A percentile compares a stretch with the other conserved stretches of the same genome.
These are phyloP conservation scores for Phytophthora pseudosyringae DNA, from an alignment of 352 stramenopile species.

Conservation along the genomic window DNA sequence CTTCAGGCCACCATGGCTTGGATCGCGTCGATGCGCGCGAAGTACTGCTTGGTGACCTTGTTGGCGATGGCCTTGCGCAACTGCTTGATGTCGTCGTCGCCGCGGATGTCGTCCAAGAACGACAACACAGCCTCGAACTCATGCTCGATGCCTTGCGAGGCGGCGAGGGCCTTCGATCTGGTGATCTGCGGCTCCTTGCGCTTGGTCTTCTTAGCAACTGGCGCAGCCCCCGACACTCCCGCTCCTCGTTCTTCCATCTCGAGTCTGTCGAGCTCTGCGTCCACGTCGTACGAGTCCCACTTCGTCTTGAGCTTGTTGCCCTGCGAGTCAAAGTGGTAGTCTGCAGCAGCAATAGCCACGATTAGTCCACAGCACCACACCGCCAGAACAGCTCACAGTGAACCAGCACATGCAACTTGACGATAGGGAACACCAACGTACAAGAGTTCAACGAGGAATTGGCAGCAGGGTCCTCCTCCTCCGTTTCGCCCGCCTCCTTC, in stretches of 20 bases:
- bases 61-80: conserved; percentile 71
- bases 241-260: conserved; percentile 56
- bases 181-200: conserved; percentile 26
- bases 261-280: conserved; percentile 74
- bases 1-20: conserved; percentile 36
- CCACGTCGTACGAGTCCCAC: conserved; percentile 84
- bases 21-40: conserved; percentile 70
- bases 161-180: conserved; percentile 52
- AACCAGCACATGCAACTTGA: neutral
- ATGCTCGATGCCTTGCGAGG: conserved; percentile 63
- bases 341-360: conserved; percentile 31
- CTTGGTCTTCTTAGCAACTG: conserved; percentile 6
- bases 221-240: neutral
- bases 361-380: conserved; percentile 9
- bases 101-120: conserved; percentile 76
- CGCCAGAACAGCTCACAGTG: neutral
- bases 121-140: conserved; percentile 82
- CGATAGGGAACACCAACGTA: conserved; percentile 22
- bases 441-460: conserved; percentile 74
- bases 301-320: conserved; percentile 90
- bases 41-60: conserved; percentile 74
- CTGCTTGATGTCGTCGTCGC: conserved; percentile 69
- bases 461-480: conserved; percentile 27
- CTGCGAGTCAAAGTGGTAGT: conserved; percentile 88
- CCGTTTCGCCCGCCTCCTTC: conserved; percentile 23